phyloP scores from a whole-genome alignment of 1,284 basidiomycete genomes.

The Pyrrhoderma lamaoense region DNA sequence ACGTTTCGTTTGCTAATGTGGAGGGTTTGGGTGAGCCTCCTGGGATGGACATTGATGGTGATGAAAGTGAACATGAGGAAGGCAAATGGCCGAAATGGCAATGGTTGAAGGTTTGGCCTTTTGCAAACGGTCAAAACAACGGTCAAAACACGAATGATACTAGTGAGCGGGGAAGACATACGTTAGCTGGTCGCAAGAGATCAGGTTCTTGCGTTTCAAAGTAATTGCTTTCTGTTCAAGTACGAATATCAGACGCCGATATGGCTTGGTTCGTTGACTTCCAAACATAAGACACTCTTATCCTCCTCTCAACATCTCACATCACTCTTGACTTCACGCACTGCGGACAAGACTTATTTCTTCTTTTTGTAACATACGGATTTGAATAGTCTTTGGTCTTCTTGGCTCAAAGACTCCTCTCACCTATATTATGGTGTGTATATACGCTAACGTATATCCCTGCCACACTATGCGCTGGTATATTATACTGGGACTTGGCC shows the following conservation, averaged over 20 bases:
- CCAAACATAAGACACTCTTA: no score
- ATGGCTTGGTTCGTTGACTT: no score
- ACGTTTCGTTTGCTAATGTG: constrained; percentile 58
- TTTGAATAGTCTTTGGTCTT: no score
- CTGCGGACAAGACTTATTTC: not conserved
- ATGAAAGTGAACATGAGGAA: constrained; percentile 19
- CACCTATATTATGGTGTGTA: no score
- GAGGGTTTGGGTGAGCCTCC: constrained; percentile 63
- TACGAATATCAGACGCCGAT: no score
- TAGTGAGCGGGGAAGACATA: not conserved
- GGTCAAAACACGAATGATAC: constrained; percentile 2
- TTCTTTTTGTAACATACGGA: not conserved
- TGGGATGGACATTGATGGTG: constrained; percentile 30
- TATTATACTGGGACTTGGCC: no score
- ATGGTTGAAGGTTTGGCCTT: constrained; percentile 13
- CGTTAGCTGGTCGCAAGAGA: constrained; percentile 3
- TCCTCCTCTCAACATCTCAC: no score
- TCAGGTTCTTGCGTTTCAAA: constrained; percentile 3
- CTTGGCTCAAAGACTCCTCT: no score
- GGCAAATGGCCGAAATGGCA: constrained; percentile 1
- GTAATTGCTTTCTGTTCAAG: not conserved
- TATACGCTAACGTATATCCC: no score
- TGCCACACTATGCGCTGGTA: no score
- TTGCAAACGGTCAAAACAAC: constrained; percentile 1
- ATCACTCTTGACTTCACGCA: no score